phyloP scores from a whole-genome alignment of 495 filamentous ascomycete genomes.

The Neurospora sp. region DNA sequence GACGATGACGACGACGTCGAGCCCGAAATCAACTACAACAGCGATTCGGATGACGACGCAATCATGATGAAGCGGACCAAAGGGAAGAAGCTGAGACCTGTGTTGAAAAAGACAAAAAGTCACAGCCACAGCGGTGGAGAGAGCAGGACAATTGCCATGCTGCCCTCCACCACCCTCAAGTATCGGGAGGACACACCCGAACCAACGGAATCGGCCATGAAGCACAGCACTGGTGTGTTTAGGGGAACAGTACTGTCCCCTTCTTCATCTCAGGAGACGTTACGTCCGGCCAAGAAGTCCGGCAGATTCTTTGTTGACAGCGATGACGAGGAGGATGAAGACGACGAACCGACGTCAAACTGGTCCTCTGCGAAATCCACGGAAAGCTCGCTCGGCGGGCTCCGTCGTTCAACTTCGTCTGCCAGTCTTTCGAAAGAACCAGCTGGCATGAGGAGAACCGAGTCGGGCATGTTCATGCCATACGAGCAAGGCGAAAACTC shows the following conservation, averaged over 20 bases:
- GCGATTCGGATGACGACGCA: constrained; percentile 62
- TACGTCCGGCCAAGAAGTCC: constrained; percentile 59
- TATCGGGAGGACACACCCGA: constrained; percentile 74
- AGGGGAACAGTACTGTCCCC: constrained; percentile 47
- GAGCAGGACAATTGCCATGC: constrained; percentile 84
- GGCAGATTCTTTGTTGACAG: constrained; percentile 52
- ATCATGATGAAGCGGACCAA: constrained; percentile 71
- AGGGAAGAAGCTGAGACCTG: constrained; percentile 27
- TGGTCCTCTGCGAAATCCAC: constrained; percentile 5
- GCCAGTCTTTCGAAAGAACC: constrained; percentile 30
- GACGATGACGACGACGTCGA: constrained; percentile 57
- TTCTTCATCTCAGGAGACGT: constrained; percentile 66
- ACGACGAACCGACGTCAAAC: constrained; percentile 44
- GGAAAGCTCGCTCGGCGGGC: constrained; percentile 9
- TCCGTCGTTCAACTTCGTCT: constrained; percentile 26
- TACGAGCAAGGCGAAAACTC: constrained; percentile 60
- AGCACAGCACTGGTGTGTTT: constrained; percentile 35
- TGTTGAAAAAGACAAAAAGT: constrained; percentile 37
- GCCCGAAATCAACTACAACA: constrained; percentile 34
- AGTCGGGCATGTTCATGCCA: constrained; percentile 80
- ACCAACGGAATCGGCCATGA: constrained; percentile 46
- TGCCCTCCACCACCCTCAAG: constrained; percentile 88
- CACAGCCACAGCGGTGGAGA: constrained; percentile 44
- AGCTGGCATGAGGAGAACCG: constrained; percentile 54
- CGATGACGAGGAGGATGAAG: constrained; percentile 36